phyloP scores from a whole-genome alignment of 345 rosid species.

The Citrus glauca region DNA sequence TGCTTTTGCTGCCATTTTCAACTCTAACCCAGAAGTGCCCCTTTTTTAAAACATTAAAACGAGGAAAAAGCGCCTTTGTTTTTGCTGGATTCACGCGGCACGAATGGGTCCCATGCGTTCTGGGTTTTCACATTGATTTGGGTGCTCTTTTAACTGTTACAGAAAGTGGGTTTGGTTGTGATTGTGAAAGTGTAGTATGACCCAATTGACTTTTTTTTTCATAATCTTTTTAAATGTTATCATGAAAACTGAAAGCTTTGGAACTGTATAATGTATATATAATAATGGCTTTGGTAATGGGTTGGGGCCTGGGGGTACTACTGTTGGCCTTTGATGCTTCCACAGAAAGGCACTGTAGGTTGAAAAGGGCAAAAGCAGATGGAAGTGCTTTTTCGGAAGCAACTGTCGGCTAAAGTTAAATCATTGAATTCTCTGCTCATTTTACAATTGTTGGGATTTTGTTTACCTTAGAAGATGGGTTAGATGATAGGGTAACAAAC shows the following conservation, averaged over 20 bases:
- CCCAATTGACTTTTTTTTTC: background rate
- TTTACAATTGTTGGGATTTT: too few species aligned
- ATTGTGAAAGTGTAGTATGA: background rate
- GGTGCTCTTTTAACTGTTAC: conserved; percentile 12
- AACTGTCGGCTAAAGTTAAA: background rate
- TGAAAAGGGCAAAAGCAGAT: background rate
- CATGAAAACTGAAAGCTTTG: conserved; percentile 8
- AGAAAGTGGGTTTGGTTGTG: conserved; percentile 3
- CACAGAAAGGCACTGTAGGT: background rate
- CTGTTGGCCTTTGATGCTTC: background rate
- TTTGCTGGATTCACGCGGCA: conserved; percentile 21
- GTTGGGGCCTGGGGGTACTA: background rate
- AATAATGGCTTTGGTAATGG: background rate
- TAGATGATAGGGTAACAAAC: too few species aligned
- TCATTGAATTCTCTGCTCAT: too few species aligned
- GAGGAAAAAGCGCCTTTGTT: background rate
- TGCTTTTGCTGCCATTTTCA: background rate
- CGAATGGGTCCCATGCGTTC: conserved; percentile 14
- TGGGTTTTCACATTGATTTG: conserved; percentile 1
- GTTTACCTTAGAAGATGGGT: too few species aligned
- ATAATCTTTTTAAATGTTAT: background rate
- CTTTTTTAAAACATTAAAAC: too few species aligned
- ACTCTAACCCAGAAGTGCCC: background rate
- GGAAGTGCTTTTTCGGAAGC: background rate
- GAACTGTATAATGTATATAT: background rate